Base-by-base conservation (phyloP, 2,329 filamentous ascomycete species). In the Aspergillus neoniger region DNA sequence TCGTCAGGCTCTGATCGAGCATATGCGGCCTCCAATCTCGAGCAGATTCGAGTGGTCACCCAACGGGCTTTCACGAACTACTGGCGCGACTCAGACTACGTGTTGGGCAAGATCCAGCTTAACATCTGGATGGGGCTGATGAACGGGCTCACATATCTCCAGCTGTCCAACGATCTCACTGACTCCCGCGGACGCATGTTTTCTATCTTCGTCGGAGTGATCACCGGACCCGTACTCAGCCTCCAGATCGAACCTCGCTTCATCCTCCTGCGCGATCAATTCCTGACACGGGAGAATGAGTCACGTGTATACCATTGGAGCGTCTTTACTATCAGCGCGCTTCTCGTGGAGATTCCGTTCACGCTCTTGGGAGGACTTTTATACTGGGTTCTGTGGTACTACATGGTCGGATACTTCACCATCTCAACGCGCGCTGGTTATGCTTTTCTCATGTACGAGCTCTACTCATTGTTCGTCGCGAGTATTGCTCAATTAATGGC, bases 311-410 rank as follows among this genome's bases (percentile, higher is more conserved):
- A 67, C 21, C 58, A 62, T 19, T 67, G 63, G 63, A 28, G 56
- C n/a, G 54, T 57, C 1, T 67, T 65, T 30, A 43, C 49, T 28
- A 14, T 63, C n/a, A 55, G 51, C 1, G 55, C 55, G 10, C 28
- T 65, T 6, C 19, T 67, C 9, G 59, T 64, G 3, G 65, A 65
- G 23, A n/a, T 63, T 1, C 61, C 61, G 1, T 61, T 47, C 12
- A 51, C 61, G 14, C 79, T 95, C 17, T 75, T 96, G 49, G 94
- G 91, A 74, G 87, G 90, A 1, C 86, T 93, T 5, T 80, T 79
- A 55, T 94, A 94, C 81, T 96, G 89, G 82, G 71, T 95, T 1
- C 90, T 89, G 0, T 76, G 95, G 12, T 95, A 95, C 82, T 95
- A 87, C 76, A 88, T 92, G 72, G 89, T 91, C 0, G 90, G 89